A percentile compares a stretch with the other conserved stretches of the same genome.
These are phyloP conservation scores for Ramalina intermedia DNA, from an alignment of 495 filamentous ascomycete genomes.

Conservation along the genomic window DNA sequence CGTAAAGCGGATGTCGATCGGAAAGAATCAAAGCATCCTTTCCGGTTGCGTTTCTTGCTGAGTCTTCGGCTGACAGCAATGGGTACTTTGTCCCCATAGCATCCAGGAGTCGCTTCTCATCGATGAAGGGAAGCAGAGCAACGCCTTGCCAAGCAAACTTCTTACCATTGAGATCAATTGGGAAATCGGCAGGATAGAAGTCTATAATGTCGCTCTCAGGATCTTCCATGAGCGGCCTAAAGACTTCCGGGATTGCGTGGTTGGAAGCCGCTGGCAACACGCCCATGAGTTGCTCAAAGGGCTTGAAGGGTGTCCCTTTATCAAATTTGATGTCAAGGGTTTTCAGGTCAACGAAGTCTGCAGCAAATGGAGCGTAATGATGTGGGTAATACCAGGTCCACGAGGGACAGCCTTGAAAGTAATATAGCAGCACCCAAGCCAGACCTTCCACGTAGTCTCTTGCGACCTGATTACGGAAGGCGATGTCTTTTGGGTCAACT, in stretches of 20 bases:
- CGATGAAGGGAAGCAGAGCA: slow-evolving; percentile 86
- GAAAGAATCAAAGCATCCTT: slow-evolving; percentile 73
- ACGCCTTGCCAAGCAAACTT: slow-evolving; percentile 98
- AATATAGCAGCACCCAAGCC: slow-evolving; percentile 96
- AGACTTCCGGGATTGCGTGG: slow-evolving; percentile 75
- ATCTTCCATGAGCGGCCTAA: slow-evolving; percentile 77
- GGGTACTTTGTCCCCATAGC: slow-evolving; percentile 78
- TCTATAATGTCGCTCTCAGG: slow-evolving; percentile 83
- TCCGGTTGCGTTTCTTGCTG: slow-evolving; percentile 63
- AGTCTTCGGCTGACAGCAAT: slow-evolving; percentile 63
- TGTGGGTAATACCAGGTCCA: slow-evolving; percentile 99
- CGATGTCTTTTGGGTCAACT: slow-evolving; percentile 65
- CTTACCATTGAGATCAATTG: slow-evolving; percentile 89
- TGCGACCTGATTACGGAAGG: slow-evolving; percentile 86
- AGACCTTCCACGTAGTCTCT: slow-evolving; percentile 87
- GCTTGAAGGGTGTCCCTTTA: slow-evolving; percentile 73
- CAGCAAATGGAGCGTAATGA: slow-evolving; percentile 94
- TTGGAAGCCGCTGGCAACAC: slow-evolving; percentile 86
- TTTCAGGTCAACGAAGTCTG: slow-evolving; percentile 77
- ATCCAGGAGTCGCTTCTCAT: slow-evolving; percentile 69
- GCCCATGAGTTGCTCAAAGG: slow-evolving; percentile 98
- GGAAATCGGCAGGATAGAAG: slow-evolving; percentile 93
- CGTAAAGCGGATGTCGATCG: slow-evolving; percentile 65
- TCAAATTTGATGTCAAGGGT: slow-evolving; percentile 71
- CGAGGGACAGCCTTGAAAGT: slow-evolving; percentile 93